Base-by-base conservation (phyloP, 805 yeast genomes). In the Danielia reshetovae region DNA sequence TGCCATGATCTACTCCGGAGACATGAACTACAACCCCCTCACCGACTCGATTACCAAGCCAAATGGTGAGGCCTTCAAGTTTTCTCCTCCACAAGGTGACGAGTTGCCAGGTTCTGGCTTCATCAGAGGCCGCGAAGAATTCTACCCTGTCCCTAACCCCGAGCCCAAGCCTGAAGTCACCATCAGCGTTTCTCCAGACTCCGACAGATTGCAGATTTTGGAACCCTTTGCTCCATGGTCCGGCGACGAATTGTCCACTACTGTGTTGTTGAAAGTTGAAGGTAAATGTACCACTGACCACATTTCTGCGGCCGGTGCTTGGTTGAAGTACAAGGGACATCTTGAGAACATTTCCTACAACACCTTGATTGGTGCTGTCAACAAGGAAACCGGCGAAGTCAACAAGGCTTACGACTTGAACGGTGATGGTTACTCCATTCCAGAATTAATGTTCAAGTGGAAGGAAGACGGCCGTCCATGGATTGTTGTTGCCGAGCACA, bases 231-330 rank as follows among this genome's bases (percentile, higher is more conserved):
- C 72, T 29, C 74, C 90, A 15, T 90, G 96, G 94, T 67, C 80
- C 42, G 95, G 95, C 36, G 60, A 85, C 56, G 98, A 90, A 59
- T 63, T 90, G 46, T 70, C 76, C 43, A 77, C 88, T 22, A 77
- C 77, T 30, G 85, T 90, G 2, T 66, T 89, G 42, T 64, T 90
- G 56, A 90, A 90, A 66, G 97, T 93, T 29, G 90, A 87, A 65
- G 98, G 98, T 45, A 90, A 90, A 65, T 93, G 97, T 73, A 90
- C 98, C 27, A 90, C 98, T 24, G 98, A 90, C 61, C 98, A 90
- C 60, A 93, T 90, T 50, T 88, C 97, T 17, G 97, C 97, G 34
- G 98, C 98, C 29, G 98, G 98, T 55, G 94, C 82, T 11, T 90
- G 98, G 98, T 76, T 90, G 65, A 93, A 93, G 71, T 90, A 93